A percentile compares a stretch with the other conserved stretches of the same genome.
These are phyloP conservation scores for Diaporthe sp. DNA, from an alignment of 2,329 filamentous ascomycete genomes.

Conservation along the genomic window DNA sequence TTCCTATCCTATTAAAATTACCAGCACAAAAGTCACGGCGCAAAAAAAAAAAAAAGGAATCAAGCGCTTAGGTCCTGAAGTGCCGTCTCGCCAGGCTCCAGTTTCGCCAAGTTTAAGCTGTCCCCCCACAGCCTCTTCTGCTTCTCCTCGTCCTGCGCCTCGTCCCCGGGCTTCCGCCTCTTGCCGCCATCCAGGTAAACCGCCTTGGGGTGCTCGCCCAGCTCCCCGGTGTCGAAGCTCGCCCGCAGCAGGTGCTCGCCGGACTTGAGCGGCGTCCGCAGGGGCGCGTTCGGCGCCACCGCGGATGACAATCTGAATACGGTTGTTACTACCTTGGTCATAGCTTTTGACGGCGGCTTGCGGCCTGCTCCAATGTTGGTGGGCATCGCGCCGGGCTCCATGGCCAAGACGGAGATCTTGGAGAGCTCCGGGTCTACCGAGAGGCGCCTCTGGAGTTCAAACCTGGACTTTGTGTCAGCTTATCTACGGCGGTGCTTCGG, in stretches of 20 bases:
- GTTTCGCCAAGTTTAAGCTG: slow-evolving; percentile 21
- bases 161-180: slow-evolving; percentile 4
- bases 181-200: slow-evolving; percentile 13
- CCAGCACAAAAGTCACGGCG: neutral
- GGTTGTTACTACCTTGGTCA: neutral
- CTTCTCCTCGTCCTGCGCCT: slow-evolving; percentile 24
- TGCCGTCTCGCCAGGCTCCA: slow-evolving; percentile 5
- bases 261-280: slow-evolving; percentile 23
- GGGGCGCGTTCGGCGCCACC: slow-evolving; percentile 6
- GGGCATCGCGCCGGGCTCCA: slow-evolving; percentile 48
- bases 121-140: slow-evolving; percentile 26
- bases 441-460: slow-evolving; percentile 44
- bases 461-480: slow-evolving; percentile 33
- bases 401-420: slow-evolving; percentile 43
- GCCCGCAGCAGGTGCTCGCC: slow-evolving; percentile 24
- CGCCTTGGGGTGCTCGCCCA: slow-evolving; percentile 24
- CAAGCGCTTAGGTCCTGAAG: slow-evolving; percentile 1
- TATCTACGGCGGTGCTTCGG: neutral
- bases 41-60: neutral
- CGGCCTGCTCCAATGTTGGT: slow-evolving; percentile 40
- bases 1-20: neutral
- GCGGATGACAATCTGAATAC: slow-evolving; percentile 24
- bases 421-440: slow-evolving; percentile 41
- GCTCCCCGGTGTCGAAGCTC: slow-evolving; percentile 21
- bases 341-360: neutral